Base-by-base conservation (phyloP, 345 rosid genomes). In the Sisymbrium irio region DNA sequence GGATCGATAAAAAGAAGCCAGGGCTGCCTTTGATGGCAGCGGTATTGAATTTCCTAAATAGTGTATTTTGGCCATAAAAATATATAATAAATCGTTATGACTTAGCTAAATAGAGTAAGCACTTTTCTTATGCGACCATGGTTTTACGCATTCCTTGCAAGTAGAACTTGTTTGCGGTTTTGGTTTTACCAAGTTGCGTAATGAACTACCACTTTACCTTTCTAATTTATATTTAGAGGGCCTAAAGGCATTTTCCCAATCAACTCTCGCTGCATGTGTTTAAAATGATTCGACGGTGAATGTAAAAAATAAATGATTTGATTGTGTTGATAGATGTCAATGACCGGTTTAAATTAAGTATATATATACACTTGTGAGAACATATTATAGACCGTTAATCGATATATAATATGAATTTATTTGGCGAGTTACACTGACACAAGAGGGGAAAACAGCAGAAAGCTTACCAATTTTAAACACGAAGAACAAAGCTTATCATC, bases 121-220 rank as follows among this genome's bases (percentile, higher is more conserved):
- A 61, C 11, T 45, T 32, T 53, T 25, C 9, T 27, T 51, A 33
- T 8, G 74, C 65, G 69, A 76, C 74, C 79, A 75, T 75, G 32
- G 69, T 68, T 67, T 61, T 62, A 47, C 55, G n/a, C 27, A 19
- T 45, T 36, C 54, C 14, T 66, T 19, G 62, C 61, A 74, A 57
- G 18, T 55, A 74, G 18, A 27, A 39, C 35, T 40, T 69, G 32
- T 50, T 50, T 22, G 56, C 8, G 6, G 15, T 53, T 55, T 68
- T 68, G 65, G 68, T 60, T 49, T 36, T 8, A 42, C 62, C 73
- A 32, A 59, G 73, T 67, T 58, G 72, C 55, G 15, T 60, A 50
- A 12, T 2, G 33, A 30, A 65, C 22, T 58, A 37, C 14, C 11
- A 59, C 36, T 60, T 67, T 49, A 58, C 47, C 61, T 39, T 66